A percentile compares a stretch with the other conserved stretches of the same genome.
phyloP scores from a whole-genome alignment of 257 asterid species.

The Primulina huaijiensis region DNA sequence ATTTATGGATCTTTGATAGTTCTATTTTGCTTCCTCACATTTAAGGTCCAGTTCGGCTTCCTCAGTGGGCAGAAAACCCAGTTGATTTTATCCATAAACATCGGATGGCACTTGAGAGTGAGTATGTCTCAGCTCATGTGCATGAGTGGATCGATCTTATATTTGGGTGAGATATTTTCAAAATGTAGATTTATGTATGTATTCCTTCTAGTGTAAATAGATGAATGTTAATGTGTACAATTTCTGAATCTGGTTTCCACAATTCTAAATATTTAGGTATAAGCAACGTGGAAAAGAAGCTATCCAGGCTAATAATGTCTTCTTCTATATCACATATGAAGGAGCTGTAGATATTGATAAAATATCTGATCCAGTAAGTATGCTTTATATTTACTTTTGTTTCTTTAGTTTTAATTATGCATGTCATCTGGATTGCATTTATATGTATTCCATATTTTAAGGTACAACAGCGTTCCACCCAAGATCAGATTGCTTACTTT shows the following conservation, averaged over 20 bases:
- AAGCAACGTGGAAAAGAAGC: conserved; percentile 99
- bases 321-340: conserved; percentile 93
- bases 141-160: conserved; percentile 97
- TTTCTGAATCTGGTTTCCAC: conserved; percentile 23
- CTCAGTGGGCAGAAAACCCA: conserved; percentile 91
- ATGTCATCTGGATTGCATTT: conserved; percentile 17
- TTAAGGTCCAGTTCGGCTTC: conserved; percentile 75
- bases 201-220: background rate
- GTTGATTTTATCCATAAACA: conserved; percentile 95
- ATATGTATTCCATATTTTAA: conserved; percentile 30
- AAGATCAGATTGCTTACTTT: conserved; percentile 97
- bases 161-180: conserved; percentile 67
- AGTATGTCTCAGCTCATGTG: conserved; percentile 84
- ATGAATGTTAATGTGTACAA: conserved; percentile 2
- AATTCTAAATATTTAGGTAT: conserved; percentile 51
- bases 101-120: conserved; percentile 96
- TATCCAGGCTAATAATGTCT: conserved; percentile 81
- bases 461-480: conserved; percentile 93
- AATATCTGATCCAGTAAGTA: conserved; percentile 83
- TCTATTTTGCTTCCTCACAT: conserved; percentile 24
- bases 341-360: conserved; percentile 98
- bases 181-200: background rate
- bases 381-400: conserved; percentile 21
- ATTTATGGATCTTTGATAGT: conserved; percentile 24
- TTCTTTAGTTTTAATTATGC: conserved; percentile 20